Evolutionary conservation across 441 rosid species (phyloP).

Genomic region (California macrophylla): DNA sequence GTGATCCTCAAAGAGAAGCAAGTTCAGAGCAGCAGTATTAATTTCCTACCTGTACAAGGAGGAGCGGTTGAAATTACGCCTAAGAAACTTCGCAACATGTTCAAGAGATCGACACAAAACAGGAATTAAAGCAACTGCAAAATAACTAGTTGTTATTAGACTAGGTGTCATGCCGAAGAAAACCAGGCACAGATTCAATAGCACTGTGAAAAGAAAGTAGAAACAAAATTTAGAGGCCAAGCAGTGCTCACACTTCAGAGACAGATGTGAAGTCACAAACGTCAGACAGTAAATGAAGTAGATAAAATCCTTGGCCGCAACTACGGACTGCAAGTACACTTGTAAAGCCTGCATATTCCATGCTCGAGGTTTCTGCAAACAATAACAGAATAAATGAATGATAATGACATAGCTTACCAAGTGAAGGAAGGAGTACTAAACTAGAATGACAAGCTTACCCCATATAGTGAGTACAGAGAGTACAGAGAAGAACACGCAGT

Average conservation of each 20-base stretch:
- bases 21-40: neutral
- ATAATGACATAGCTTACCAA: constrained; percentile 8
- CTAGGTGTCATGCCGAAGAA: neutral
- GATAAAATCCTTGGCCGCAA: constrained; percentile 81
- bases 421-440: neutral
- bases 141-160: constrained; percentile 14
- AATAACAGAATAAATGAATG: constrained; percentile 15
- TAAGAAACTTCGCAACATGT: constrained; percentile 72
- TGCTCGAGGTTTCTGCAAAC: constrained; percentile 70
- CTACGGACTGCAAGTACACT: constrained; percentile 64
- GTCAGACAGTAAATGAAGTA: constrained; percentile 78
- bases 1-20: neutral
- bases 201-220: neutral
- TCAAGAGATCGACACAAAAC: constrained; percentile 70
- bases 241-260: constrained; percentile 66
- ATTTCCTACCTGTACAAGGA: constrained; percentile 59
- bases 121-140: constrained; percentile 84
- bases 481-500: constrained; percentile 71
- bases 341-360: constrained; percentile 85
- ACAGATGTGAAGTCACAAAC: constrained; percentile 76
- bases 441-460: constrained; percentile 39
- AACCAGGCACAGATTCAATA: neutral
- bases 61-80: constrained; percentile 70
- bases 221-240: neutral
- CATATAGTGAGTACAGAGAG: constrained; percentile 71